These are phyloP conservation scores for Moesziomyces parantarcticus DNA, from an alignment of 1,284 basidiomycete genomes.

Conservation along the genomic window DNA sequence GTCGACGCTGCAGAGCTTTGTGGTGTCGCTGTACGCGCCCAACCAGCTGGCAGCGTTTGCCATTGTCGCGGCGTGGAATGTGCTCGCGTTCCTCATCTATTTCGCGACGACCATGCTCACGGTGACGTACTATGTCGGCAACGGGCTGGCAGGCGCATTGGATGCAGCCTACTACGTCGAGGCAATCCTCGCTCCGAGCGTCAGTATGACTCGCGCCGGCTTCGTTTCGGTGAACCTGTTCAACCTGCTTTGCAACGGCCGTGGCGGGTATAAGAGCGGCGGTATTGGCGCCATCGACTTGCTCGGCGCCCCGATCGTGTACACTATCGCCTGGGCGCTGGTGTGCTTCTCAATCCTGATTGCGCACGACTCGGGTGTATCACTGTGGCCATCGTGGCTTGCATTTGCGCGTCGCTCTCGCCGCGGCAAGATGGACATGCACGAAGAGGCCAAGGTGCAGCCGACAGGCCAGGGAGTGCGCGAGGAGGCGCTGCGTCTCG, in stretches of 20 bases:
- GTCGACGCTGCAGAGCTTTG: constrained; percentile 33
- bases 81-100: constrained; percentile 76
- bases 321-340: constrained; percentile 73
- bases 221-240: constrained; percentile 82
- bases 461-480: constrained; percentile 71
- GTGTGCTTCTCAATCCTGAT: constrained; percentile 74
- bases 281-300: constrained; percentile 70
- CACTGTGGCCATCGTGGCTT: constrained; percentile 14
- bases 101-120: constrained; percentile 76
- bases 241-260: constrained; percentile 77
- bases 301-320: constrained; percentile 80
- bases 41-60: constrained; percentile 82
- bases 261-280: constrained; percentile 70
- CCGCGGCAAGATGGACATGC: not conserved
- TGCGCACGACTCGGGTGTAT: constrained; percentile 74
- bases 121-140: constrained; percentile 77
- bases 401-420: constrained; percentile 5
- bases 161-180: constrained; percentile 79
- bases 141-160: constrained; percentile 71
- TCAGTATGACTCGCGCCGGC: constrained; percentile 77
- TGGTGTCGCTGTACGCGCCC: constrained; percentile 57
- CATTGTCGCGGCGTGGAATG: constrained; percentile 78
- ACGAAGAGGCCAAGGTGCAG: constrained; percentile 22
- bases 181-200: constrained; percentile 76
- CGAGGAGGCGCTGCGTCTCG: constrained; percentile 73